Conservation (phyloP, 495 filamentous ascomycete species). For the Penicillium malachiteum region DNA sequence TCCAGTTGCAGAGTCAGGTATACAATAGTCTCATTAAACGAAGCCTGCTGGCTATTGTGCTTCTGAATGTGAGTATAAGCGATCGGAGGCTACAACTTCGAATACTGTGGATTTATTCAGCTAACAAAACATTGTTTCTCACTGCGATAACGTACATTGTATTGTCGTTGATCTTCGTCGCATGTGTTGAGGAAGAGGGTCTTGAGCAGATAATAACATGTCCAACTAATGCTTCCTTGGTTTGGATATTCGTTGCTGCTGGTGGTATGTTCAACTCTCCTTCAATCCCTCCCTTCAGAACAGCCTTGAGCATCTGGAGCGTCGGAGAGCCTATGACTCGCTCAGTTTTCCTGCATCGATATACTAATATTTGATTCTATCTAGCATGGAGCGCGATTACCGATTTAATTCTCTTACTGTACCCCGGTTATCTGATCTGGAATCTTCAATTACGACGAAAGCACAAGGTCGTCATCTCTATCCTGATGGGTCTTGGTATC, state of each 20-base stretch:
- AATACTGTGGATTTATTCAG: too few species aligned
- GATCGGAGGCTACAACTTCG: too few species aligned
- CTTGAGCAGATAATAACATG: neutral
- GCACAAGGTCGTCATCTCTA: neutral
- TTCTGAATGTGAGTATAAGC: neutral
- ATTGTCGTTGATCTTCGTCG: too few species aligned
- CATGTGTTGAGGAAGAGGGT: too few species aligned
- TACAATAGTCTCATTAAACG: neutral
- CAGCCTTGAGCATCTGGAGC: too few species aligned
- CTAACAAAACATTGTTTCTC: too few species aligned
- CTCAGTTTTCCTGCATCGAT: too few species aligned
- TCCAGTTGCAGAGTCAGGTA: neutral
- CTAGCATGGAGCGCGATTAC: neutral
- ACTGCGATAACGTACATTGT: neutral
- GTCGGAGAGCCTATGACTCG: too few species aligned
- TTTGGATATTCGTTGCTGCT: neutral
- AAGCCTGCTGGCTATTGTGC: neutral
- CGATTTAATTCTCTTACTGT: neutral
- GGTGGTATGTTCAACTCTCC: neutral
- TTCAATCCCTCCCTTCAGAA: too few species aligned
- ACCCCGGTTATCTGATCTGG: neutral
- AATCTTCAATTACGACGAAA: neutral
- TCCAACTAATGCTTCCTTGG: neutral
- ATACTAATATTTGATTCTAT: neutral
- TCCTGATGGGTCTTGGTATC: neutral